Evolutionary conservation across 2,329 filamentous ascomycete genomes (phyloP), one percentile per base, ranked within the genome.

Genomic region (Hypoxylon sp.): DNA sequence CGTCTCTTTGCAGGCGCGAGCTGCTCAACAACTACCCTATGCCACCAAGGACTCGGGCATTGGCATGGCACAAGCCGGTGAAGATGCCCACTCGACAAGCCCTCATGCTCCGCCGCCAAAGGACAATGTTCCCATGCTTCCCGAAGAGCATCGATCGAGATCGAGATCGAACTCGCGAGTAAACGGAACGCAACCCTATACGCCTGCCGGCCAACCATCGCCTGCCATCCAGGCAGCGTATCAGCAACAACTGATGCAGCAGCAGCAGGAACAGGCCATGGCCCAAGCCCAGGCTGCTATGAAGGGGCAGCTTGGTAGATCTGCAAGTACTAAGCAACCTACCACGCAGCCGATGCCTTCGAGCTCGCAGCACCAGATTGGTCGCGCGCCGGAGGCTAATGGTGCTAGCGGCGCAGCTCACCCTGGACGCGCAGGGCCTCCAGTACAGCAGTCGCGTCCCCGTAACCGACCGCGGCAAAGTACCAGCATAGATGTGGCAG

Each of bases 211-310:
- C 11, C 80, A 82, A 49, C 76, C 79, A 3, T 77, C 80, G 17
- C 70, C 79, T 17, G 76, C 81, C 21, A 75, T 78, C 19, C 84
- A 85, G 68, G 79, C 82, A 19, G 81, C 82, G 5, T 89, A 90
- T 72, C 88, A 90, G 72, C 87, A 90, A 73, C 87, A 90, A 73
- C 76, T 90, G 53, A 80, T 88, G 78, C 90, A 96, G 74, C 93
- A 96, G 74, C 93, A 97, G 77, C 94, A 97, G 77, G 92, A 97
- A 75, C 91, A 94, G 75, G 92, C 93, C 38, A 89, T 95, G 86
- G 88, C 89, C 6, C 89, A 92, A 71, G 91, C 92, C 2, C 92
- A 97, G 76, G 91, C 94, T 72, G 89, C 91, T 68, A 91, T 93
- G 83, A 85, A 86, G 30, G 87, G 89, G 32, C 90, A 93, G 73